These are phyloP conservation scores for Naganishia liquefaciens DNA, from an alignment of 1,284 basidiomycete genomes.

Conservation along the genomic window DNA sequence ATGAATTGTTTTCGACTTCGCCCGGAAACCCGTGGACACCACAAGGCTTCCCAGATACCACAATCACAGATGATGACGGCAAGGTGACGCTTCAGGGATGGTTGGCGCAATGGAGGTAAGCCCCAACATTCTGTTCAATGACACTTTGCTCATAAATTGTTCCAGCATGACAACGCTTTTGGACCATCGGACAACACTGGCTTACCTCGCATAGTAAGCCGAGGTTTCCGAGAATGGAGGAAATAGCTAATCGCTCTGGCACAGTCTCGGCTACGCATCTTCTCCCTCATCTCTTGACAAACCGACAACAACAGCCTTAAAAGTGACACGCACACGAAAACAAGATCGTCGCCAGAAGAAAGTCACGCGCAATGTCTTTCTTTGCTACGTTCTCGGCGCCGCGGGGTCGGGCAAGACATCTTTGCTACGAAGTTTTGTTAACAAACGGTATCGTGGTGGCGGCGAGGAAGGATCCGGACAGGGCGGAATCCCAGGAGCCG, in stretches of 20 bases:
- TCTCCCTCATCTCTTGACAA: slow-evolving; percentile 50
- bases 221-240: slow-evolving; percentile 68
- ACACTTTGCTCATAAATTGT: background rate
- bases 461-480: slow-evolving; percentile 36
- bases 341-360: slow-evolving; percentile 83
- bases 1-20: slow-evolving; percentile 87
- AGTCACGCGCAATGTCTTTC: slow-evolving; percentile 82
- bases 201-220: slow-evolving; percentile 82
- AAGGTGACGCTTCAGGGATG: slow-evolving; percentile 94
- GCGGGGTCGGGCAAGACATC: slow-evolving; percentile 95
- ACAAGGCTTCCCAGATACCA: slow-evolving; percentile 85
- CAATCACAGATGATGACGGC: slow-evolving; percentile 83
- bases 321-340: slow-evolving; percentile 77
- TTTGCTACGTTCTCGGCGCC: slow-evolving; percentile 91
- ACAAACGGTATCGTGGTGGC: slow-evolving; percentile 65
- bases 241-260: slow-evolving; percentile 34
- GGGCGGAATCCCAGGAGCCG: slow-evolving; percentile 17
- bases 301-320: slow-evolving; percentile 70
- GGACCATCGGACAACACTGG: slow-evolving; percentile 85
- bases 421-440: slow-evolving; percentile 78
- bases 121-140: slow-evolving; percentile 15
- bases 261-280: slow-evolving; percentile 53
- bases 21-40: slow-evolving; percentile 90
- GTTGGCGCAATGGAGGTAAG: slow-evolving; percentile 96
- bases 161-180: slow-evolving; percentile 92